phyloP scores from a whole-genome alignment of 1,284 basidiomycete species.

The Ganoderma lingzhi region DNA sequence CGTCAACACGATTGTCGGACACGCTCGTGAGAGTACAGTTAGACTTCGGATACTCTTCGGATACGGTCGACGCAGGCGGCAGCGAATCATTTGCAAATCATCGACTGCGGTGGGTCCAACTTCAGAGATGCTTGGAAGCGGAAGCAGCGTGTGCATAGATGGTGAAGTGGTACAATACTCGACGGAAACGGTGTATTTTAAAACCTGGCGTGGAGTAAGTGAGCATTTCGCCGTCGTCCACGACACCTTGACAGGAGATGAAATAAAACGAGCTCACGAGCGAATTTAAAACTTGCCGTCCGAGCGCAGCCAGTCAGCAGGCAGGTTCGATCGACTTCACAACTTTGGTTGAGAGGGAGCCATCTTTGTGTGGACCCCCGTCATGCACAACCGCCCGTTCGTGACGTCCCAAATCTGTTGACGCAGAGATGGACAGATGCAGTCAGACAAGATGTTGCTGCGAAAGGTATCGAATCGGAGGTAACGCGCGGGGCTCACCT shows the following conservation, averaged over 20 bases:
- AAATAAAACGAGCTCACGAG: background rate
- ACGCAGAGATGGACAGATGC: constrained; percentile 1
- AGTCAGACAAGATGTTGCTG: constrained; percentile 9
- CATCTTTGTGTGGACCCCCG: constrained; percentile 50
- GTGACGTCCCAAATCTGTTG: constrained; percentile 49
- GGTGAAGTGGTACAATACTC: background rate
- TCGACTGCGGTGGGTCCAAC: background rate
- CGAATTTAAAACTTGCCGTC: background rate
- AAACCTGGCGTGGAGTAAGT: background rate
- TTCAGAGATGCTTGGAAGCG: background rate
- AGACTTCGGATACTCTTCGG: constrained; percentile 1
- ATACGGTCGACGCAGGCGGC: background rate
- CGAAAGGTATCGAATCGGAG: background rate
- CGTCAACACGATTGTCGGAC: background rate
- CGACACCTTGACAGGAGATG: background rate
- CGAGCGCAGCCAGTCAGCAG: background rate
- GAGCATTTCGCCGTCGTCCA: background rate
- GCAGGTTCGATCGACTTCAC: background rate
- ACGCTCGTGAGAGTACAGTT: background rate
- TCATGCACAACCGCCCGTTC: constrained; percentile 42
- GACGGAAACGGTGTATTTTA: background rate
- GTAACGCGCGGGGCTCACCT: constrained; percentile 17
- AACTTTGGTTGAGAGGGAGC: constrained; percentile 37
- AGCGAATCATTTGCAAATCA: background rate
- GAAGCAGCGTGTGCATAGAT: background rate